phyloP scores from a whole-genome alignment of 345 rosid species.

The Stellera chamaejasme region DNA sequence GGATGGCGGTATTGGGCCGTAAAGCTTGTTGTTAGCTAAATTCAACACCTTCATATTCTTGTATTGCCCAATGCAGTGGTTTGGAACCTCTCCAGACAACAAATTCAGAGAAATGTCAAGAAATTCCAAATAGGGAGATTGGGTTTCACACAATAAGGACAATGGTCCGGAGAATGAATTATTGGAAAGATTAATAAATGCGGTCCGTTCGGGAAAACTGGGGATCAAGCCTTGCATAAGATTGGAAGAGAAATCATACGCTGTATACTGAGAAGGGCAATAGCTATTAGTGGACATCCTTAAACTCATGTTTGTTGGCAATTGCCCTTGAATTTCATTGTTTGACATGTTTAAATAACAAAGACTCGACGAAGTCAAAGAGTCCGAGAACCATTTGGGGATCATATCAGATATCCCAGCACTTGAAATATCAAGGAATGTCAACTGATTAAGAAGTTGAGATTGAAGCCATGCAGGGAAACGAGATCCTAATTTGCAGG shows the following conservation, averaged over 20 bases:
- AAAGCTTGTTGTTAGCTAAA: too few relatives aligned
- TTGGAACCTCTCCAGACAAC: too few relatives aligned
- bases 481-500: not conserved
- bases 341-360: slow-evolving; percentile 1
- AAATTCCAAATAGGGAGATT: too few relatives aligned
- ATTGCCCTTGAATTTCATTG: slow-evolving; percentile 4
- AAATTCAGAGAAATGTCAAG: too few relatives aligned
- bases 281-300: not conserved
- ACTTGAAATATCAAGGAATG: slow-evolving; percentile 6
- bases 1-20: too few relatives aligned
- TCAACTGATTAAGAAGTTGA: not conserved
- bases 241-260: slow-evolving; percentile 8
- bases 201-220: not conserved
- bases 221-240: slow-evolving; percentile 5
- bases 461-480: slow-evolving; percentile 9
- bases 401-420: slow-evolving; percentile 8
- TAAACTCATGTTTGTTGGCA: not conserved
- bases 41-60: too few relatives aligned
- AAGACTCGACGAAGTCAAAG: not conserved
- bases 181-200: not conserved
- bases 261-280: too few relatives aligned
- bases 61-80: too few relatives aligned
- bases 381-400: slow-evolving; percentile 7
- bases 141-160: too few relatives aligned
- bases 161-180: too few relatives aligned